A percentile compares a stretch with the other conserved stretches of the same genome.
phyloP scores from a whole-genome alignment of 768 basidiomycete species.

The Pleurotus pulmonarius region DNA sequence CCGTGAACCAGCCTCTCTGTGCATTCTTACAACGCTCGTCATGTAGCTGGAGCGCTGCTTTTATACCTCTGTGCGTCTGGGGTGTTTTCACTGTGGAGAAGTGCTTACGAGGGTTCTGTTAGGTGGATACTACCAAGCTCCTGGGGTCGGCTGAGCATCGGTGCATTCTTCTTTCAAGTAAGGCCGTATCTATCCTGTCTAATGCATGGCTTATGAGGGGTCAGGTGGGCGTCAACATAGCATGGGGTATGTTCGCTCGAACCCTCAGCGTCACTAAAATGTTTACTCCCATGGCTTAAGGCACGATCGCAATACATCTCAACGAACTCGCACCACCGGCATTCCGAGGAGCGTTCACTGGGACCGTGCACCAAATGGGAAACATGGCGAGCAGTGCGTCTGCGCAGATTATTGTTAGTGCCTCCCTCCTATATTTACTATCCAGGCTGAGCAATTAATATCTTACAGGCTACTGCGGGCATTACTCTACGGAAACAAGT shows the following conservation, averaged over 20 bases:
- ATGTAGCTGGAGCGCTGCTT: conserved; percentile 11
- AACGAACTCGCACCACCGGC: conserved; percentile 64
- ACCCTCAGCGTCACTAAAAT: background rate
- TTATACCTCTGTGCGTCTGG: conserved; percentile 12
- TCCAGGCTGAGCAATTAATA: background rate
- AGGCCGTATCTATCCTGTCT: background rate
- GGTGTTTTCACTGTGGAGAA: background rate
- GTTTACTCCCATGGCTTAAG: background rate
- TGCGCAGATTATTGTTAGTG: conserved; percentile 12
- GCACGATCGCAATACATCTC: conserved; percentile 47
- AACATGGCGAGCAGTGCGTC: conserved; percentile 29
- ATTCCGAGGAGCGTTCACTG: conserved; percentile 66
- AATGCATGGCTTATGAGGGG: background rate
- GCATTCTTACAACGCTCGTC: background rate
- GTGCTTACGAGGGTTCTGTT: background rate
- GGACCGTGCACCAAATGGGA: conserved; percentile 61
- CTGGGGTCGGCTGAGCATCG: conserved; percentile 53
- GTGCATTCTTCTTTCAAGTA: conserved; percentile 53
- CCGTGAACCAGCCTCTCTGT: background rate
- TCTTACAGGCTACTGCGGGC: conserved; percentile 10
- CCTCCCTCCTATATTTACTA: background rate
- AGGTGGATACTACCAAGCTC: conserved; percentile 60
- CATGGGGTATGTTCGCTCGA: conserved; percentile 41
- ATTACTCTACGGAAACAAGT: conserved; percentile 8
- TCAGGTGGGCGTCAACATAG: conserved; percentile 66